A percentile compares a stretch with the other conserved stretches of the same genome.
These are phyloP conservation scores for Pseudogymnoascus sp. DNA, from an alignment of 2,329 filamentous ascomycete genomes.

Conservation along the genomic window DNA sequence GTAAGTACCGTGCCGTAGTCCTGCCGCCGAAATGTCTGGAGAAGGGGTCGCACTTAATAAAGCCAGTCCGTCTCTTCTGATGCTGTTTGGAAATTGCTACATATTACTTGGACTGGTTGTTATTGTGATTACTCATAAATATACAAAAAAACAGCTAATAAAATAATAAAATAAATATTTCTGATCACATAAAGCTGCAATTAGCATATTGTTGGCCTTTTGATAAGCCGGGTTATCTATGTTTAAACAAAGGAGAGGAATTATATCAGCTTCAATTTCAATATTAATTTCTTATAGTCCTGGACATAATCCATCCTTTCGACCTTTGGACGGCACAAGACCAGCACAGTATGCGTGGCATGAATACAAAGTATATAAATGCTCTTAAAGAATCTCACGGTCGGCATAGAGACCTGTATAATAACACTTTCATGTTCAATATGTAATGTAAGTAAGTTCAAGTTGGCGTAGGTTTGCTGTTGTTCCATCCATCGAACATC, in stretches of 20 bases:
- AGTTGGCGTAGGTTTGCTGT: neutral
- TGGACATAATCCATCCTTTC: neutral
- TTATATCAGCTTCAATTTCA: neutral
- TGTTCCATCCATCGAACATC: neutral
- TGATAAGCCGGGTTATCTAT: neutral
- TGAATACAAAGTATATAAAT: neutral
- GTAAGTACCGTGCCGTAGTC: neutral
- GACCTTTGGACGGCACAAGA: neutral
- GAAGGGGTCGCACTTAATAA: neutral
- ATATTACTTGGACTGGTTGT: neutral
- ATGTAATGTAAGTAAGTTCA: neutral
- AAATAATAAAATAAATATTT: neutral
- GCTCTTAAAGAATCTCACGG: no score
- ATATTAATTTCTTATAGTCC: neutral
- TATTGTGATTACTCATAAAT: neutral
- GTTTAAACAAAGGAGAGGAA: neutral
- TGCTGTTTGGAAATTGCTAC: neutral
- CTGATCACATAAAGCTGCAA: neutral
- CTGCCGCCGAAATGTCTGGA: neutral
- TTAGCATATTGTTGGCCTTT: neutral
- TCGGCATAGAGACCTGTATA: neutral
- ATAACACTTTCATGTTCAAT: neutral
- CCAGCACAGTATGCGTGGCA: neutral
- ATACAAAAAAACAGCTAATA: neutral
- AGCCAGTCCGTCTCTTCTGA: neutral